A percentile compares a stretch with the other conserved stretches of the same genome.
Evolutionary conservation across 768 basidiomycete genomes (phyloP).

Genomic region (Suillus discolor): DNA sequence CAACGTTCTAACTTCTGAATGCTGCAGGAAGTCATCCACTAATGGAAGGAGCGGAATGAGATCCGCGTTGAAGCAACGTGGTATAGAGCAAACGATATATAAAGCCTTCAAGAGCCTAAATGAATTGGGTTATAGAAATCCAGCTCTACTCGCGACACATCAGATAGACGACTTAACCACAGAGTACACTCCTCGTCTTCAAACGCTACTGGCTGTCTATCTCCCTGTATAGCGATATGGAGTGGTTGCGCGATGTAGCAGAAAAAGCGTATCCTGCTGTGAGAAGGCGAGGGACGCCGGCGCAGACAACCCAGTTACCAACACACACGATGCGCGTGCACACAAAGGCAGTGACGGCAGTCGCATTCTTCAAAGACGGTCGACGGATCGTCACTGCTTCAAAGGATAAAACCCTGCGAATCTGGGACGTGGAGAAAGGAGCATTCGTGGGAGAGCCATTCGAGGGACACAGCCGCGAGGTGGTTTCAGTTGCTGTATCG

Average conservation of each 20-base stretch:
- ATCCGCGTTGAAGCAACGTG: neutral
- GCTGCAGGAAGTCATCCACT: too few relatives aligned
- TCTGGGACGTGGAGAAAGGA: constrained; percentile 31
- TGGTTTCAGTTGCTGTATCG: constrained; percentile 25
- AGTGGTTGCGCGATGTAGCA: too few relatives aligned
- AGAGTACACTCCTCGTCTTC: neutral
- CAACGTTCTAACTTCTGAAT: too few relatives aligned
- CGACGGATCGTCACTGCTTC: constrained; percentile 27
- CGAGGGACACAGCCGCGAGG: constrained; percentile 26
- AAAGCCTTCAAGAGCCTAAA: too few relatives aligned
- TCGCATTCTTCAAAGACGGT: constrained; percentile 32
- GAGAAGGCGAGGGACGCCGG: neutral
- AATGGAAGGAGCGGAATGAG: too few relatives aligned
- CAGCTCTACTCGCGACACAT: neutral
- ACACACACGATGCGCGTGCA: neutral
- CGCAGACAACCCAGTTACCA: neutral
- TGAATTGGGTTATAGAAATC: neutral
- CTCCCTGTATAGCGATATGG: neutral
- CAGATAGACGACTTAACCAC: neutral
- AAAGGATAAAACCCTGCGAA: constrained; percentile 24
- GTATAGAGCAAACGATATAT: neutral
- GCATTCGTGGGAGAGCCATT: constrained; percentile 16
- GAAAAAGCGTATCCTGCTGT: neutral
- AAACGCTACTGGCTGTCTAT: neutral
- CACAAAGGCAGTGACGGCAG: neutral